phyloP scores from a whole-genome alignment of 495 filamentous ascomycete species.

The Penicillium antarcticum region DNA sequence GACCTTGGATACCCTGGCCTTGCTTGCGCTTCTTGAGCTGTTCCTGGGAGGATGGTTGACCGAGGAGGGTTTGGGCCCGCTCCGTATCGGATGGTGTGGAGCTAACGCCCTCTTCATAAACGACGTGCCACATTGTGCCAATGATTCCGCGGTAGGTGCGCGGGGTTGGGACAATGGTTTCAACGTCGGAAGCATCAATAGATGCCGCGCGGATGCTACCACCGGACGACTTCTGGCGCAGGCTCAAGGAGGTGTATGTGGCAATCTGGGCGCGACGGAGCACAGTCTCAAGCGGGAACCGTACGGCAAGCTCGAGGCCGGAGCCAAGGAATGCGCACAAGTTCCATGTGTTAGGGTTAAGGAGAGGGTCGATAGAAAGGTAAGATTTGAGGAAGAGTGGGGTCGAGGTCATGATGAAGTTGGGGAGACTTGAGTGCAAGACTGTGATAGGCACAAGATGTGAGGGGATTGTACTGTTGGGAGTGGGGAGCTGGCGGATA shows the following conservation, averaged over 20 bases:
- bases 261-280: slow-evolving; percentile 81
- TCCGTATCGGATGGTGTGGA: slow-evolving; percentile 28
- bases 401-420: slow-evolving; percentile 70
- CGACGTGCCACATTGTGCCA: slow-evolving; percentile 84
- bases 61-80: slow-evolving; percentile 31
- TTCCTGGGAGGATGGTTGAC: slow-evolving; percentile 29
- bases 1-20: slow-evolving; percentile 78
- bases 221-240: slow-evolving; percentile 56
- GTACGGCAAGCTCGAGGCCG: slow-evolving; percentile 74
- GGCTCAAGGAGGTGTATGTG: slow-evolving; percentile 49
- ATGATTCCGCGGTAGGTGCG: slow-evolving; percentile 71
- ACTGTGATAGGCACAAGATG: slow-evolving; percentile 76
- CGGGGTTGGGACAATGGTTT: slow-evolving; percentile 66
- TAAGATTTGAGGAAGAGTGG: slow-evolving; percentile 78
- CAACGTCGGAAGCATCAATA: slow-evolving; percentile 49
- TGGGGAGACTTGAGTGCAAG: slow-evolving; percentile 79
- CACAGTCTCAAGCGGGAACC: slow-evolving; percentile 88
- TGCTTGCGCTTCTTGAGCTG: slow-evolving; percentile 47
- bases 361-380: slow-evolving; percentile 73
- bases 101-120: slow-evolving; percentile 73
- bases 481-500: slow-evolving; percentile 66
- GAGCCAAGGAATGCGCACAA: slow-evolving; percentile 74
- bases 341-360: slow-evolving; percentile 76
- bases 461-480: slow-evolving; percentile 66
- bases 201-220: slow-evolving; percentile 28